Percentiles rank a stretch among this genome's conserved stretches.
These are phyloP conservation scores for Carex arenaria DNA, from an alignment of 202 grass and related monocot genomes.

Conservation along the genomic window DNA sequence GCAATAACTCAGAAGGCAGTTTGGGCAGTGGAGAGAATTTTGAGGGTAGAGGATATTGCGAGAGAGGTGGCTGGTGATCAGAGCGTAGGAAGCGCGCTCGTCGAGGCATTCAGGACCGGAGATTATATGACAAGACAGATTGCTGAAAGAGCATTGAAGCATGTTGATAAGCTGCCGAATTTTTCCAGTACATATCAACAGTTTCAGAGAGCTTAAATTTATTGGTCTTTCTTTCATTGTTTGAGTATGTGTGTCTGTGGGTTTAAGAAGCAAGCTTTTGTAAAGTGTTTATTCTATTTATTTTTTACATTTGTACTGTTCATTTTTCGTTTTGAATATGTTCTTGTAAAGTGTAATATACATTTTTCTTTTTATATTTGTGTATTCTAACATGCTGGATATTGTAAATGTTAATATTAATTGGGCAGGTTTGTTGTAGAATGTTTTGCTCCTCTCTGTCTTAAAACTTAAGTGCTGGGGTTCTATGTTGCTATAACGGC, in stretches of 20 bases:
- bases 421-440: background rate
- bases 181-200: constrained; percentile 41
- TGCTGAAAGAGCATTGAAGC: constrained; percentile 67
- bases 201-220: background rate
- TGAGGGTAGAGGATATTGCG: constrained; percentile 69
- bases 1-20: constrained; percentile 45
- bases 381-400: background rate
- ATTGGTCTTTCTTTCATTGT: background rate
- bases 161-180: constrained; percentile 68
- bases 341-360: background rate
- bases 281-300: background rate
- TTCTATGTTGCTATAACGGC: too few species aligned
- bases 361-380: background rate
- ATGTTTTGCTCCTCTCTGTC: background rate
- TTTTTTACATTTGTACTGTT: background rate
- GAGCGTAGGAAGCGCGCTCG: constrained; percentile 48
- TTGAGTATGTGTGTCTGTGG: background rate
- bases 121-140: constrained; percentile 56
- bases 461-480: background rate
- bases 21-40: constrained; percentile 75
- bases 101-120: constrained; percentile 67
- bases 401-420: constrained; percentile 9
- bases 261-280: background rate
- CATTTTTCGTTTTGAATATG: background rate
- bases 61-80: constrained; percentile 48